Evolutionary conservation across 805 yeast species (phyloP), one percentile per base, ranked within the genome.

Genomic region (Metschnikowia drakensbergensis): DNA sequence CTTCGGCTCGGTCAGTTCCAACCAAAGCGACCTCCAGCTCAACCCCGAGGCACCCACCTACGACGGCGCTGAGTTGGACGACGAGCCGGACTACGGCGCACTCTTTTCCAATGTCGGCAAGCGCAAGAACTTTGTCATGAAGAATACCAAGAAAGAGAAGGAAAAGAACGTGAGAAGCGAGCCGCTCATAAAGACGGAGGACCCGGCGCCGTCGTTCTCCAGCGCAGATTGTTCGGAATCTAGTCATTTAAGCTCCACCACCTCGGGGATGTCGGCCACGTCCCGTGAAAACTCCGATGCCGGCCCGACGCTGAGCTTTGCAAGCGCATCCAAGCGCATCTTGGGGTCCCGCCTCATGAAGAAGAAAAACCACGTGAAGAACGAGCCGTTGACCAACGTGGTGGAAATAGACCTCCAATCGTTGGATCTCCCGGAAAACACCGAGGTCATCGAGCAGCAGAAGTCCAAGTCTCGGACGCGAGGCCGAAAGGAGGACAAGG

Each of bases 401-500:
- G 72, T 72, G 11, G 75, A 71, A 48, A 67, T 72, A 8, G 75
- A 72, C 51, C 57, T 72, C 37, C 58, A 66, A 33, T 62, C 71
- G 5, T 57, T 73, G 22, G 75, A 71, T 50, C 60, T 73, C 30
- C 77, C 77, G 3, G 64, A 71, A 22, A 61, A 64, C 53, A 66
- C 74, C 7, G 67, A 71, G 53, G 65, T 70, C 4, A 63, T 61
- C 40, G 65, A 65, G 9, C 65, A 65, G 47, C 61, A 65, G 28
- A 65, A 64, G 38, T 64, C 53, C 42, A 60, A 78, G 44, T 3
- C 37, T 10, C 31, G 45, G 3, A 76, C 80, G 3, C 70, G 88
- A 42, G 88, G 88, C 5, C 73, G 88, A 36, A 83, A 82, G 62
- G 87, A 85, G 25, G 77, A 83, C 37, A 67, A 77, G 52, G 79